These are phyloP conservation scores for Eucalyptus guilfoylei DNA, from an alignment of 345 rosid genomes.

Conservation along the genomic window DNA sequence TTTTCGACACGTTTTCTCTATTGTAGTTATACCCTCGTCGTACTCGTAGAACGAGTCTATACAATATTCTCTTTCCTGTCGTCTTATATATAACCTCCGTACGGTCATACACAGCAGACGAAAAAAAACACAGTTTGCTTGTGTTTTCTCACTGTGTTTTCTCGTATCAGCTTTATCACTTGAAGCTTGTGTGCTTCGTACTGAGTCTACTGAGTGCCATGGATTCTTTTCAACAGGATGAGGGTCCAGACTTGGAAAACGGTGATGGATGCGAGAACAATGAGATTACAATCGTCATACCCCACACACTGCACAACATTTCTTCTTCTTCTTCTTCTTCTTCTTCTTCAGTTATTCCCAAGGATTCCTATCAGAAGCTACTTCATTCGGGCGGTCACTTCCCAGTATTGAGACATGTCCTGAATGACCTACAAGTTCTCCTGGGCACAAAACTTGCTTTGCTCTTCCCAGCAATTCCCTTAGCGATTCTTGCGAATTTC, in stretches of 20 bases:
- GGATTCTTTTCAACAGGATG: background rate
- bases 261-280: background rate
- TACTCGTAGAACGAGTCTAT: background rate
- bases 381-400: constrained; percentile 7
- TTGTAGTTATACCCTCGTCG: background rate
- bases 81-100: background rate
- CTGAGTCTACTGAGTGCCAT: background rate
- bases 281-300: background rate
- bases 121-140: background rate
- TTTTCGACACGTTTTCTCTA: background rate
- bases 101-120: background rate
- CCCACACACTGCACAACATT: background rate
- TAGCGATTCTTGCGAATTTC: constrained; percentile 15
- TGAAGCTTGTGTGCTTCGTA: background rate
- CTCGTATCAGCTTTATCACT: background rate
- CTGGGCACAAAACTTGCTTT: constrained; percentile 27
- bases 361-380: constrained; percentile 14
- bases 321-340: background rate
- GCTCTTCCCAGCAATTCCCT: constrained; percentile 37
- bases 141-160: background rate
- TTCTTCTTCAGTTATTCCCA: constrained; percentile 12
- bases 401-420: background rate
- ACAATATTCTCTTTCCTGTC: background rate
- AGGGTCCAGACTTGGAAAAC: constrained; percentile 4
- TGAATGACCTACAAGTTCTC: constrained; percentile 24